Conservation (phyloP, 257 asterid genomes). For the Nicotiana noctiflora region DNA sequence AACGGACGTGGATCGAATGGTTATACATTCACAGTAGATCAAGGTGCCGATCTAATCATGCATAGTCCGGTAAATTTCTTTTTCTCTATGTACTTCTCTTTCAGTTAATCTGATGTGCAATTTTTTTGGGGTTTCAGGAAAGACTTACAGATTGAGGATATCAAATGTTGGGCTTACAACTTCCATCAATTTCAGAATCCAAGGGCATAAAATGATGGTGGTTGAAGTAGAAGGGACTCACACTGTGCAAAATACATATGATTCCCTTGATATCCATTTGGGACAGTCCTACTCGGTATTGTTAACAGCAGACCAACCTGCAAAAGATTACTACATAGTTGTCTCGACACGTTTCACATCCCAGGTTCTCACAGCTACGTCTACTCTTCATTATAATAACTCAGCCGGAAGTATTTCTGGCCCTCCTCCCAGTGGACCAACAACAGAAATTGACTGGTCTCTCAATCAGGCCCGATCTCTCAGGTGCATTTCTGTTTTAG, state of each 20-base stretch:
- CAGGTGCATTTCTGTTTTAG: slow-evolving; percentile 9
- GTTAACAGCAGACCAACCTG: slow-evolving; percentile 29
- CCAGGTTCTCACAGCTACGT: slow-evolving; percentile 17
- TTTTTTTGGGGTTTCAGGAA: slow-evolving; percentile 14
- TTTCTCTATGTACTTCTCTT: background rate
- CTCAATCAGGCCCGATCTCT: slow-evolving; percentile 26
- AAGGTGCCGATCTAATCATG: slow-evolving; percentile 6
- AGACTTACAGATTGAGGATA: slow-evolving; percentile 30
- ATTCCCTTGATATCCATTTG: slow-evolving; percentile 28
- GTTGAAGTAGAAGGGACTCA: slow-evolving; percentile 33
- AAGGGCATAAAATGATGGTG: slow-evolving; percentile 26
- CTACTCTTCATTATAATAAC: slow-evolving; percentile 25
- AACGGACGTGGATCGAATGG: slow-evolving; percentile 28
- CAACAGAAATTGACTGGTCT: slow-evolving; percentile 27
- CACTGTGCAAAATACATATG: slow-evolving; percentile 24
- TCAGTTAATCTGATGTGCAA: background rate
- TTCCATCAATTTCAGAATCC: slow-evolving; percentile 30
- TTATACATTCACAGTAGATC: slow-evolving; percentile 12
- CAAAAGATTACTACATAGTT: slow-evolving; percentile 21
- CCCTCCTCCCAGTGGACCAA: slow-evolving; percentile 29
- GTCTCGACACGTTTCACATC: slow-evolving; percentile 28
- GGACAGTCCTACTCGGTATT: slow-evolving; percentile 31
- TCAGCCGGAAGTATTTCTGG: slow-evolving; percentile 24
- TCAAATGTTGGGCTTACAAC: slow-evolving; percentile 23
- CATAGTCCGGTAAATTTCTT: background rate